Evolutionary conservation across 2,329 filamentous ascomycete genomes (phyloP).

Genomic region (Nemania bipapillata): DNA sequence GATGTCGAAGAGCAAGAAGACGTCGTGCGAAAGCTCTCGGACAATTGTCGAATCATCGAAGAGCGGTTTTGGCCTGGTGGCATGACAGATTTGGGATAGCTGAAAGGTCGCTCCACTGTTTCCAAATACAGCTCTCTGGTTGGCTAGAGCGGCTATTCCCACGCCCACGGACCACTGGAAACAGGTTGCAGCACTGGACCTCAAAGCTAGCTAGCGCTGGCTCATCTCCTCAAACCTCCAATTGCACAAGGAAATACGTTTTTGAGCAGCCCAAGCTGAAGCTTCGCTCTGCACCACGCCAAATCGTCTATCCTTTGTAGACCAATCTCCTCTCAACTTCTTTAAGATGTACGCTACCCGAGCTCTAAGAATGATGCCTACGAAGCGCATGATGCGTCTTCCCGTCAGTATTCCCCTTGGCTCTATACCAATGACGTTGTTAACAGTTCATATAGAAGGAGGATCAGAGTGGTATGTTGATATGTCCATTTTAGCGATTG

Average conservation of each 20-base stretch:
- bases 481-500: constrained; percentile 42
- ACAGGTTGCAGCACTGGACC: constrained; percentile 6
- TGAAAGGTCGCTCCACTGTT: constrained; percentile 23
- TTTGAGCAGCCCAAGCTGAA: constrained; percentile 17
- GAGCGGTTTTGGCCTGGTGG: constrained; percentile 46
- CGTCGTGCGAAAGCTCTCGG: constrained; percentile 31
- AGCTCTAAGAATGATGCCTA: constrained; percentile 74
- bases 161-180: constrained; percentile 37
- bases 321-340: constrained; percentile 43
- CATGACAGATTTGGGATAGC: constrained; percentile 40
- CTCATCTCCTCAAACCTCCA: constrained; percentile 36
- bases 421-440: constrained; percentile 51
- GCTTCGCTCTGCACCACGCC: constrained; percentile 30
- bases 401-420: constrained; percentile 67
- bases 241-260: constrained; percentile 25
- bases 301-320: constrained; percentile 9
- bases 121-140: constrained; percentile 26
- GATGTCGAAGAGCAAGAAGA: constrained; percentile 51
- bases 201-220: constrained; percentile 24
- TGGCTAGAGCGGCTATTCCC: constrained; percentile 25
- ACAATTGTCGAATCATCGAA: constrained; percentile 44
- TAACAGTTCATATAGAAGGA: constrained; percentile 65
- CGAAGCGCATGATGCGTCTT: constrained; percentile 73
- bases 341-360: constrained; percentile 73
- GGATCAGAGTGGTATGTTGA: constrained; percentile 72